These are phyloP conservation scores for Citrullus colocynthis DNA, from an alignment of 306 rosid genomes.

Conservation along the genomic window DNA sequence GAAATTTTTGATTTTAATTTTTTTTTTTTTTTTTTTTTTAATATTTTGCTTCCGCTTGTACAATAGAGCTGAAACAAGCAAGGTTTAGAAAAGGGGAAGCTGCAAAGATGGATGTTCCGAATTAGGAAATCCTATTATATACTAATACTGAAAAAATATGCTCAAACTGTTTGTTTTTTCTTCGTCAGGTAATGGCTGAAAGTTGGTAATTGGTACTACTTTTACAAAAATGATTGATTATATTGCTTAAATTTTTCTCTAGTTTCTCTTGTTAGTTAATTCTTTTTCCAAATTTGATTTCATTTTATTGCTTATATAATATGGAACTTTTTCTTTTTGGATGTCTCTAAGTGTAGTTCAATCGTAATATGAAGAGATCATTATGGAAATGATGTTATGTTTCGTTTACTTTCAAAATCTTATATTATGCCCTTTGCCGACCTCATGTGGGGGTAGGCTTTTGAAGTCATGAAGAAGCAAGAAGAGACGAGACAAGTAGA, in stretches of 20 bases:
- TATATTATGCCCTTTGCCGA: neutral
- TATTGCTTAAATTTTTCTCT: neutral
- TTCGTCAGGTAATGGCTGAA: neutral
- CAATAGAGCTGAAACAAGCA: neutral
- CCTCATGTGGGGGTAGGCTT: slow-evolving; percentile 28
- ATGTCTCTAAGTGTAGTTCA: neutral
- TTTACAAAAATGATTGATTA: neutral
- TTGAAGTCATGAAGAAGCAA: slow-evolving; percentile 49
- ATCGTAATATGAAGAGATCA: neutral
- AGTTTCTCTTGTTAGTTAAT: neutral
- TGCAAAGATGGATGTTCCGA: neutral
- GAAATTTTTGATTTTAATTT: no score
- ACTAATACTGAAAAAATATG: neutral
- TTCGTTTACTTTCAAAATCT: neutral
- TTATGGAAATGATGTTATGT: neutral
- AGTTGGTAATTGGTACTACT: neutral
- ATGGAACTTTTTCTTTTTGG: neutral
- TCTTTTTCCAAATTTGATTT: neutral
- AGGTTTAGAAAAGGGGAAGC: neutral
- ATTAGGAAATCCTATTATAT: neutral
- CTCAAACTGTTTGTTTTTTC: neutral
- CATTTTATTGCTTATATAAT: neutral
- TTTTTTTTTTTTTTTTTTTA: neutral
- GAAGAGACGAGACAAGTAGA: slow-evolving; percentile 75
- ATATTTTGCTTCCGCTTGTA: neutral